phyloP scores from a whole-genome alignment of 306 rosid genomes.

The Rubus idaeus region DNA sequence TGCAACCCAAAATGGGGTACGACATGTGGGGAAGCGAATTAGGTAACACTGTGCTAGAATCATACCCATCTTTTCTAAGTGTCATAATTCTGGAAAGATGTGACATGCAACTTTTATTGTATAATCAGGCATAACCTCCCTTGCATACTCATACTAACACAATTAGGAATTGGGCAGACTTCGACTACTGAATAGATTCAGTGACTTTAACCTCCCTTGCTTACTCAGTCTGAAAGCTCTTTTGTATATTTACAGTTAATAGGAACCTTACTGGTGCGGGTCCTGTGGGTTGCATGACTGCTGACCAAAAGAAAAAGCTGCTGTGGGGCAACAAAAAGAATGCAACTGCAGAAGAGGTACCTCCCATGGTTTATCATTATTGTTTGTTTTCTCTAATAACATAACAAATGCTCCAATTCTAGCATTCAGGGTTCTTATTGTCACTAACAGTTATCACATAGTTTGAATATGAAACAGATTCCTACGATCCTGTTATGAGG shows the following conservation, averaged over 20 bases:
- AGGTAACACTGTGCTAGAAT: neutral
- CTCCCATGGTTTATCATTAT: slow-evolving; percentile 13
- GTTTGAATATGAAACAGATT: neutral
- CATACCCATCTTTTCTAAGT: neutral
- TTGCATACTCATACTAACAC: slow-evolving; percentile 18
- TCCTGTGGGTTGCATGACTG: slow-evolving; percentile 74
- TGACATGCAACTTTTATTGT: neutral
- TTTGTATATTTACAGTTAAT: slow-evolving; percentile 59
- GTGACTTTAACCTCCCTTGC: slow-evolving; percentile 1
- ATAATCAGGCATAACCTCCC: neutral
- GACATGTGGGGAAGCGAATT: neutral
- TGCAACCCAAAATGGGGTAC: neutral
- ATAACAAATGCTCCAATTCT: neutral
- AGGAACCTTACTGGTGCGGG: slow-evolving; percentile 72
- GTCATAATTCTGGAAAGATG: neutral
- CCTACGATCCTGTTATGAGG: neutral
- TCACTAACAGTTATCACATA: neutral
- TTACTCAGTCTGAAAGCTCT: slow-evolving; percentile 27
- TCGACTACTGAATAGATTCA: neutral
- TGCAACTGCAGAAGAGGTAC: slow-evolving; percentile 73
- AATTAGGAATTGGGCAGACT: neutral
- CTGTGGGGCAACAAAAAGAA: slow-evolving; percentile 90
- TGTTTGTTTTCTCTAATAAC: neutral
- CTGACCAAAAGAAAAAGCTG: slow-evolving; percentile 98
- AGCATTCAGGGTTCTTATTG: neutral